Evolutionary conservation across 2,329 filamentous ascomycete species (phyloP), one percentile per base, ranked within the genome.

Genomic region (Diaporthe caulivora): DNA sequence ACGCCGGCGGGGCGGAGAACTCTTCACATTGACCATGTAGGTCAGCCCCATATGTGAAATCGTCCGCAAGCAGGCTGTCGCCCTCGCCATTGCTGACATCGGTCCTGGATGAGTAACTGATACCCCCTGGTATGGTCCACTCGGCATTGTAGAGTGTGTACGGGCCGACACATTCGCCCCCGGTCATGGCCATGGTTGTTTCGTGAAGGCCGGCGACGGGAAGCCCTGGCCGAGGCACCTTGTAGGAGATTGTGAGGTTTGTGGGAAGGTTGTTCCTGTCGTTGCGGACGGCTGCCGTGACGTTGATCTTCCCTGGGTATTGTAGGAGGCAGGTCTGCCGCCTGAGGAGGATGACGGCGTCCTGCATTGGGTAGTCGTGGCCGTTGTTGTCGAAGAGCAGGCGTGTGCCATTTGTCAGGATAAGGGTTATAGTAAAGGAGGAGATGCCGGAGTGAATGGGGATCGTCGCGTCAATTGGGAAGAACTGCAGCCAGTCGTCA

Each of bases 371-470:
- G 72, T 89, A 91, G 5, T 82, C 82, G 26, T 83, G 81, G 13
- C 88, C 88, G 76, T 90, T 90, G 77, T 91, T 91, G 77, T 89
- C 84, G 75, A 85, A 85, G 2, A 78, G 78, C 64, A 83, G 79
- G 18, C 62, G 37, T 3, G 47, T 67, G n/a, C 47, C 62, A n/a
- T 67, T 53, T 8, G 62, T 3, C 3, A 67, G 62, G 31, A 67
- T 21, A 2, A 67, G 47, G 17, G n/a, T 29, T n/a, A 67, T 29
- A 11, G n/a, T 18, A 82, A 92, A 88, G 77, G 91, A 85, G 67
- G 91, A 86, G 81, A 93, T 88, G 77, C 92, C 84, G 74, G 87
- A 84, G 76, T 88, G 81, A 78, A 90, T 83, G 76, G 88, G 79
- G 77, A 94, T 86, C 72, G 87, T 80, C 58, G 78, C 75, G 42